Percentiles rank a stretch among this genome's conserved stretches.
These are phyloP conservation scores for Geotrichum macrosporum DNA, from an alignment of 1,139 yeast genomes.

Conservation along the genomic window DNA sequence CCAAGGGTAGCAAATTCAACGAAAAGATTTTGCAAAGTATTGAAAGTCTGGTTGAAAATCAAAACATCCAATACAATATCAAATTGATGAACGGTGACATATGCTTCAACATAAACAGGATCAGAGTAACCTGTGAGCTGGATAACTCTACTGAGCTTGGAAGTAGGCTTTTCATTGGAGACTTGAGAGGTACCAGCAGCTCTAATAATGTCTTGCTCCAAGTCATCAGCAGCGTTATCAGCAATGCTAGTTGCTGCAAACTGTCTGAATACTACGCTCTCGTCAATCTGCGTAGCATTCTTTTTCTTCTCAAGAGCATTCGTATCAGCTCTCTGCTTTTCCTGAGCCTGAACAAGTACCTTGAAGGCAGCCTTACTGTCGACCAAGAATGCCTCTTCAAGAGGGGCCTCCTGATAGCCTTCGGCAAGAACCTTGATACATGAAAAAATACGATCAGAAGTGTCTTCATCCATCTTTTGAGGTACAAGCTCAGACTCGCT, in stretches of 20 bases:
- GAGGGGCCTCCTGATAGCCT: conserved; percentile 47
- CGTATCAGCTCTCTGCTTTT: conserved; percentile 52
- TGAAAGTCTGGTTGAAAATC: conserved; percentile 89
- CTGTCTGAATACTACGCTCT: conserved; percentile 77
- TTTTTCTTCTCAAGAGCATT: conserved; percentile 60
- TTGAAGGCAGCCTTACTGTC: conserved; percentile 84
- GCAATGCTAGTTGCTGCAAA: conserved; percentile 47
- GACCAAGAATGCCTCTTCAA: conserved; percentile 74
- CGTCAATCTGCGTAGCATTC: conserved; percentile 79
- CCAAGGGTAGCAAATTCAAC: conserved; percentile 97
- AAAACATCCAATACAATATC: conserved; percentile 93
- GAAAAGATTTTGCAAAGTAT: conserved; percentile 82
- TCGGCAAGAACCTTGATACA: conserved; percentile 76
- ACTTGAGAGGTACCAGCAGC: conserved; percentile 47
- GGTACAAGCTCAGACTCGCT: conserved; percentile 77
- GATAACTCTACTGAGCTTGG: conserved; percentile 81
- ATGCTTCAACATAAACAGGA: conserved; percentile 97
- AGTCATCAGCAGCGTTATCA: conserved; percentile 34
- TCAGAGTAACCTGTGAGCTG: conserved; percentile 97
- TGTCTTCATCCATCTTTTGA: conserved; percentile 88
- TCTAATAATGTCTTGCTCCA: conserved; percentile 35
- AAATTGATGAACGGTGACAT: conserved; percentile 89
- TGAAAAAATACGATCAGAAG: conserved; percentile 82
- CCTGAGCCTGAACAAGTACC: conserved; percentile 51
- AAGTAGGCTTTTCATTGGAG: conserved; percentile 54